Conservation (phyloP, 441 rosid genomes). For the Syzygium malaccense region DNA sequence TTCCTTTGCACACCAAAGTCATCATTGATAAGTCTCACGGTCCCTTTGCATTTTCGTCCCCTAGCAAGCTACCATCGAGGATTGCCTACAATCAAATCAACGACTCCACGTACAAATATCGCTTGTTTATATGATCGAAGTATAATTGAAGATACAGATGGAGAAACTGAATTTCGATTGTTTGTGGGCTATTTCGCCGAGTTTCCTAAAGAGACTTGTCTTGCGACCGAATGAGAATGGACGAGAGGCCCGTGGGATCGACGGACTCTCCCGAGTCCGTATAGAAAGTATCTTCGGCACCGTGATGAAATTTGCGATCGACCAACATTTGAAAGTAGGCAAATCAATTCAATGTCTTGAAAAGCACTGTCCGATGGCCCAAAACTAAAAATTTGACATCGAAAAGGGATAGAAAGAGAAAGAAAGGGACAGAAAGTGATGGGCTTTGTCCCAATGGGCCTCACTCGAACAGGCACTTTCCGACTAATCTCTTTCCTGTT, state of each 20-base stretch:
- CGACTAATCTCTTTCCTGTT: background rate
- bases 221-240: background rate
- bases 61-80: background rate
- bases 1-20: background rate
- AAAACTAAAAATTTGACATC: background rate
- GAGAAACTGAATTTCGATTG: background rate
- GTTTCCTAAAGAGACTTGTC: background rate
- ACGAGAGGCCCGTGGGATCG: background rate
- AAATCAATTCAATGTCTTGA: background rate
- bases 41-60: background rate
- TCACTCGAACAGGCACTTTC: background rate
- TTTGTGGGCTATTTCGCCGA: background rate
- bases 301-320: background rate
- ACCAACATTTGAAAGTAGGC: background rate
- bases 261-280: background rate
- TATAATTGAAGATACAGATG: background rate
- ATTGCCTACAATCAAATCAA: background rate
- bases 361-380: background rate
- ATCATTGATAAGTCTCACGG: background rate
- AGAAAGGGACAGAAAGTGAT: background rate
- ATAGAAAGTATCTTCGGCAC: background rate
- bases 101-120: no score
- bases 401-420: background rate
- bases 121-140: no score
- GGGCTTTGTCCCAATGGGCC: background rate